Percentiles rank a stretch among this genome's conserved stretches.
These are phyloP conservation scores for Ophiostoma montium DNA, from an alignment of 2,329 filamentous ascomycete species.

Conservation along the genomic window DNA sequence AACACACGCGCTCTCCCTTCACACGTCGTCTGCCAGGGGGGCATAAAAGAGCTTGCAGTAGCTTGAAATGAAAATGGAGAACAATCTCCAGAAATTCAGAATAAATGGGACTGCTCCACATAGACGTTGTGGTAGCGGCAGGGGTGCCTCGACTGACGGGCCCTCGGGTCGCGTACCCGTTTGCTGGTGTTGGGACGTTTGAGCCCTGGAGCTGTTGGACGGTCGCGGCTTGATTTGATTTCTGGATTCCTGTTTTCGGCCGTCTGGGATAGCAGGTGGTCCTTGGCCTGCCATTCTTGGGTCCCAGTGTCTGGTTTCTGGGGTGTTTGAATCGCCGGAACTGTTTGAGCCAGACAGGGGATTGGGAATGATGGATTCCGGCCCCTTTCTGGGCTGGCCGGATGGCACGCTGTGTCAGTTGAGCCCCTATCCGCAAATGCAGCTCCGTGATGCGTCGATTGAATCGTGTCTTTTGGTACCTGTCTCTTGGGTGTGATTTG, in stretches of 20 bases:
- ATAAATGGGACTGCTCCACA: no score
- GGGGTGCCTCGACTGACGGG: slow-evolving; percentile 3
- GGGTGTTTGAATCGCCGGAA: background rate
- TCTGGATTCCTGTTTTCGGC: slow-evolving; percentile 3
- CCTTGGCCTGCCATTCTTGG: background rate
- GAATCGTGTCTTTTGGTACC: no score
- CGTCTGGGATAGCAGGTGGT: no score
- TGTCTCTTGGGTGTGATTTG: no score
- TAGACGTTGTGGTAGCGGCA: background rate
- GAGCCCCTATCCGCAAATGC: no score
- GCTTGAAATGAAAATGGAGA: background rate
- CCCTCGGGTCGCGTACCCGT: slow-evolving; percentile 9
- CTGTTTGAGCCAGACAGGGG: slow-evolving; percentile 10
- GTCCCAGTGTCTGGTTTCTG: no score
- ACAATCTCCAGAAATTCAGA: no score
- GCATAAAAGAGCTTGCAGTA: slow-evolving; percentile 7
- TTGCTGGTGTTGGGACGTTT: background rate
- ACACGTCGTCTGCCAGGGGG: background rate
- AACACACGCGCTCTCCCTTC: background rate
- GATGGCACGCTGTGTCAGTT: background rate
- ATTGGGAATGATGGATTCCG: slow-evolving; percentile 9
- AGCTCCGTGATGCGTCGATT: no score
- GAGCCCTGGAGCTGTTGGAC: background rate
- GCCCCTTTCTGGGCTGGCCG: slow-evolving; percentile 1
- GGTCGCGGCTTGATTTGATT: no score